Conservation (phyloP, 1,284 basidiomycete genomes). For the Mrakiaceae sp. region DNA sequence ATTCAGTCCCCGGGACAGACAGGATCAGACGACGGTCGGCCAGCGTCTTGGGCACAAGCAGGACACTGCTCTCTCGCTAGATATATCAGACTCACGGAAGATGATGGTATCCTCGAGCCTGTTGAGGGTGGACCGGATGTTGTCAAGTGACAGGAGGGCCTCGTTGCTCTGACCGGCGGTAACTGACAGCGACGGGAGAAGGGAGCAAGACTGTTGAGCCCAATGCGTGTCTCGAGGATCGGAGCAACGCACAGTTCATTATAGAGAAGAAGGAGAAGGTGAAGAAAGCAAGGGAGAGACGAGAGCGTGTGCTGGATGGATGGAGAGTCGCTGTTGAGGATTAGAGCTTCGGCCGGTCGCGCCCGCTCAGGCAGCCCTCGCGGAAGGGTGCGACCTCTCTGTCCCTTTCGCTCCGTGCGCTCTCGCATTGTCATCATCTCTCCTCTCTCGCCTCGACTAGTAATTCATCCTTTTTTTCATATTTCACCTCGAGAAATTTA, state of each 20-base stretch:
- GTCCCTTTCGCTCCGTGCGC: no score
- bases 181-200: constrained; percentile 16
- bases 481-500: no score
- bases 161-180: constrained; percentile 45
- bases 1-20: neutral
- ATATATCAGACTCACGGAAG: constrained; percentile 44
- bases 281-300: neutral
- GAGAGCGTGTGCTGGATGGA: neutral
- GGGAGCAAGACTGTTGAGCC: no score
- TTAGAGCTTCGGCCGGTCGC: no score
- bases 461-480: no score
- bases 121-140: constrained; percentile 74
- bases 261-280: neutral
- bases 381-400: no score
- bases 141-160: constrained; percentile 70
- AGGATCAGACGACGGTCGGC: neutral
- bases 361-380: no score
- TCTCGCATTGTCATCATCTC: no score
- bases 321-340: no score
- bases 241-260: constrained; percentile 5
- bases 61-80: neutral
- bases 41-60: no score
- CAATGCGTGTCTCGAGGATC: neutral
- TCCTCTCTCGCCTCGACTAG: no score
- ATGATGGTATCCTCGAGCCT: constrained; percentile 98